phyloP scores from a whole-genome alignment of 2,329 filamentous ascomycete genomes.

The Apiospora kogelbergensis region DNA sequence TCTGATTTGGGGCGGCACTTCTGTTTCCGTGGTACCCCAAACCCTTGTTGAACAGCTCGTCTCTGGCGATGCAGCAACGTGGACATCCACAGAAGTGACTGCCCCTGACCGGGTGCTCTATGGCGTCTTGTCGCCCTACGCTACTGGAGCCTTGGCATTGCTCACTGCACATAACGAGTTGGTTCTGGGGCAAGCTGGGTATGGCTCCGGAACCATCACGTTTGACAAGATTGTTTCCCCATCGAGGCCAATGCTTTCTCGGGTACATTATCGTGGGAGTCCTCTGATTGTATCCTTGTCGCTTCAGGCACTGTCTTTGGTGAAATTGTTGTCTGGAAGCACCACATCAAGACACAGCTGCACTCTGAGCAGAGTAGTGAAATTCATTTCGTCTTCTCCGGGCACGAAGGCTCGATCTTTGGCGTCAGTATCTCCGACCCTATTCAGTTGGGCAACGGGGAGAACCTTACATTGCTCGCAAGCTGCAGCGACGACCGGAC shows the following conservation, averaged over 20 bases:
- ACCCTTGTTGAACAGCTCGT: slow-evolving; percentile 36
- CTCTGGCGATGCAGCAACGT: slow-evolving; percentile 24
- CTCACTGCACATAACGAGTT: slow-evolving; percentile 89
- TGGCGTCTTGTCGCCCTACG: slow-evolving; percentile 52
- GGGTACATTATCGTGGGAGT: slow-evolving; percentile 68
- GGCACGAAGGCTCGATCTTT: slow-evolving; percentile 92
- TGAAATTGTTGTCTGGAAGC: slow-evolving; percentile 89
- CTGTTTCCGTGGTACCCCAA: slow-evolving; percentile 45
- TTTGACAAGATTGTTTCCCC: slow-evolving; percentile 58
- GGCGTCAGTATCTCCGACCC: slow-evolving; percentile 75
- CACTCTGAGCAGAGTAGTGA: slow-evolving; percentile 30
- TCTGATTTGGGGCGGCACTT: slow-evolving; percentile 71
- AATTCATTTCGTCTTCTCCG: slow-evolving; percentile 55
- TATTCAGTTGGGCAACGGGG: slow-evolving; percentile 39
- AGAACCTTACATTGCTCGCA: slow-evolving; percentile 64
- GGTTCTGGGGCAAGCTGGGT: slow-evolving; percentile 39
- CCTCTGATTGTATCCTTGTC: slow-evolving; percentile 62
- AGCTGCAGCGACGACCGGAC: slow-evolving; percentile 96
- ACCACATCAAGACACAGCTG: slow-evolving; percentile 31
- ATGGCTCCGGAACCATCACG: slow-evolving; percentile 26
- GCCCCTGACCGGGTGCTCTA: slow-evolving; percentile 79
- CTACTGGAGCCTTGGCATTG: slow-evolving; percentile 51
- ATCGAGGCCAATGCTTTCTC: slow-evolving; percentile 82
- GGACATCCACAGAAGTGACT: slow-evolving; percentile 38
- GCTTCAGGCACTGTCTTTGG: slow-evolving; percentile 93